Conservation (phyloP, 371 early-diverging fungal genomes). For the Mucor circinelloides region DNA sequence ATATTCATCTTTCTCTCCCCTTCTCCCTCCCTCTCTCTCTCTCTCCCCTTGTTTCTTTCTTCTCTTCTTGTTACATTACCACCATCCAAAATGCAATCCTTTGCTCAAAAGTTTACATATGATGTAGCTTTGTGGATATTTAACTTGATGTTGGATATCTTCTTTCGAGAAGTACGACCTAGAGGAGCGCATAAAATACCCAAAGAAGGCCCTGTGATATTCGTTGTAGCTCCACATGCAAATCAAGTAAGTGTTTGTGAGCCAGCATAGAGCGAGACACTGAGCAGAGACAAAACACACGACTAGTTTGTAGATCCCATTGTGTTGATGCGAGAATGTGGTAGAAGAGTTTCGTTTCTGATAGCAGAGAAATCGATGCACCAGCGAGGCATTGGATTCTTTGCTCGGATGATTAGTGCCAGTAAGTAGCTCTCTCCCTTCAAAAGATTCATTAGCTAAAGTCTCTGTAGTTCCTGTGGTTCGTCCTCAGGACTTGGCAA, state of each 20-base stretch:
- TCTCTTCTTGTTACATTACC: not conserved
- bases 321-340: constrained; percentile 73
- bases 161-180: constrained; percentile 83
- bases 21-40: not conserved
- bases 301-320: constrained; percentile 87
- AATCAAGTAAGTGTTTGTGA: constrained; percentile 63
- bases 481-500: constrained; percentile 84
- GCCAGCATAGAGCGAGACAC: not conserved
- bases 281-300: not conserved
- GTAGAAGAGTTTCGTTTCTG: constrained; percentile 79
- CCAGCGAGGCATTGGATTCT: constrained; percentile 74
- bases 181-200: constrained; percentile 88
- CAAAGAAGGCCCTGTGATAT: constrained; percentile 81
- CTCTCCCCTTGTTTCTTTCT: not conserved
- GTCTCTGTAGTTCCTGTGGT: constrained; percentile 75
- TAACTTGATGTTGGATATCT: constrained; percentile 63
- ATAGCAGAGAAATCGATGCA: constrained; percentile 85
- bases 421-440: constrained; percentile 42
- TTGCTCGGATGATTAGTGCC: constrained; percentile 68
- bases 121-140: constrained; percentile 57
- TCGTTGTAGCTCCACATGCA: constrained; percentile 92
- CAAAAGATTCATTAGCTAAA: not conserved
- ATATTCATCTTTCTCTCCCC: too few species aligned
- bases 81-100: not conserved
- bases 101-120: constrained; percentile 25